Percentiles rank a stretch among this genome's conserved stretches.
phyloP scores from a whole-genome alignment of 306 rosid species.

The Prunus mira region DNA sequence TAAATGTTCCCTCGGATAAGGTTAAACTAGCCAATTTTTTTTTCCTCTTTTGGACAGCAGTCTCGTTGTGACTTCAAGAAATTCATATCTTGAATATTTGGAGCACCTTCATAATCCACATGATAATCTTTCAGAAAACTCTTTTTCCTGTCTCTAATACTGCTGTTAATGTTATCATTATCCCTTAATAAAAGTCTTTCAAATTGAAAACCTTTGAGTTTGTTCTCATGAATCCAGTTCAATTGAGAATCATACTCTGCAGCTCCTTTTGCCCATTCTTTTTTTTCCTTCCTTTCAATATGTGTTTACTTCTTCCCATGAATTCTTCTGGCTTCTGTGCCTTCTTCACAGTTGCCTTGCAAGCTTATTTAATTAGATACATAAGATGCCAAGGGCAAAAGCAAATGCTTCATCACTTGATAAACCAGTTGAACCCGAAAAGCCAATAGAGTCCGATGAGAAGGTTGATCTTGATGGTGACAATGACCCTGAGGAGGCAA shows the following conservation, averaged over 20 bases:
- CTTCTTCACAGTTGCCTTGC: conserved; percentile 96
- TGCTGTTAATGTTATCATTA: conserved; percentile 45
- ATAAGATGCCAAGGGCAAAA: conserved; percentile 78
- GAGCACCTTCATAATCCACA: conserved; percentile 44
- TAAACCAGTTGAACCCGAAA: conserved; percentile 56
- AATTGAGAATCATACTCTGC: conserved; percentile 52
- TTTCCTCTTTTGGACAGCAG: conserved; percentile 38
- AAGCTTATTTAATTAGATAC: conserved; percentile 69
- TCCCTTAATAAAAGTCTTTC: conserved; percentile 50
- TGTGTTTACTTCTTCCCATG: conserved; percentile 88
- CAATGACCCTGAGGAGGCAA: conserved; percentile 68
- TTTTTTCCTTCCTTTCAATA: conserved; percentile 78
- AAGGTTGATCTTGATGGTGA: conserved; percentile 70
- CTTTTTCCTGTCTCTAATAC: conserved; percentile 42
- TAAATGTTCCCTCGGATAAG: conserved; percentile 41
- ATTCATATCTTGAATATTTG: conserved; percentile 37
- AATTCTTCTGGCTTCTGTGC: conserved; percentile 97
- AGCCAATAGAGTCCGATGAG: conserved; percentile 70
- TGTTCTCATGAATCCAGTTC: conserved; percentile 53
- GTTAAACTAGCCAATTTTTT: conserved; percentile 45
- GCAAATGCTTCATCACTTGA: conserved; percentile 59
- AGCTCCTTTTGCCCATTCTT: conserved; percentile 70
- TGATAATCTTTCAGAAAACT: conserved; percentile 34
- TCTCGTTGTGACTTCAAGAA: conserved; percentile 43
- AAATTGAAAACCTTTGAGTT: conserved; percentile 40